These are phyloP conservation scores for Graphilbum fragrans DNA, from an alignment of 2,329 filamentous ascomycete species.

Conservation along the genomic window DNA sequence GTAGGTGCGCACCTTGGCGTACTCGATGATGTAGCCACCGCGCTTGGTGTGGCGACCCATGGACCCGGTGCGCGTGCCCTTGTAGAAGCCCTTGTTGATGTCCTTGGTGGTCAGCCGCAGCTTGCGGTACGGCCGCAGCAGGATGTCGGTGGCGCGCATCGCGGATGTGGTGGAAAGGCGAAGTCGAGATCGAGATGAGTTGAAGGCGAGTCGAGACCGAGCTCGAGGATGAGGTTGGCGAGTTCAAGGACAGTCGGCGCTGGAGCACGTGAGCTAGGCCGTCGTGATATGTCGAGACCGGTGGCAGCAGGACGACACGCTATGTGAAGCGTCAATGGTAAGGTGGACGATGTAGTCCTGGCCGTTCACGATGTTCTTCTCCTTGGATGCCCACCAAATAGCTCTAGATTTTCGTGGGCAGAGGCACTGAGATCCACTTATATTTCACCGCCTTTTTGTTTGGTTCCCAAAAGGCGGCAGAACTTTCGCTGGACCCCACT, in stretches of 20 bases:
- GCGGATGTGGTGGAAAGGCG: constrained; percentile 11
- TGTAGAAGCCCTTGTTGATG: constrained; percentile 90
- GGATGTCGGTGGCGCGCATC: constrained; percentile 57
- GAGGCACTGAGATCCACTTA: not conserved
- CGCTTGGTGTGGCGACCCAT: constrained; percentile 77
- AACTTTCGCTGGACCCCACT: not conserved
- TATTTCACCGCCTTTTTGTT: not conserved
- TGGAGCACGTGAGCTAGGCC: no score
- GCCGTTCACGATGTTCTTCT: no score
- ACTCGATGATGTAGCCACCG: constrained; percentile 78
- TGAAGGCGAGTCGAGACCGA: no score
- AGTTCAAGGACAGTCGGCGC: no score
- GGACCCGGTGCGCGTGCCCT: constrained; percentile 79
- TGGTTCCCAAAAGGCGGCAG: not conserved
- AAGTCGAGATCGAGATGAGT: no score
- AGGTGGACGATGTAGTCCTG: no score
- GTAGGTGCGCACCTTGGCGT: constrained; percentile 80
- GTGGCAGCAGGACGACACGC: no score
- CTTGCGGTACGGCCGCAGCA: constrained; percentile 60
- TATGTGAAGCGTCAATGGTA: no score
- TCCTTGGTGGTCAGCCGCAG: constrained; percentile 83
- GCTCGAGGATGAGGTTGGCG: no score
- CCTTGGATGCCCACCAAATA: no score
- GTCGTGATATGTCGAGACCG: no score
- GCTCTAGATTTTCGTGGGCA: not conserved